These are phyloP conservation scores for Phyllosticta citrichinensis DNA, from an alignment of 2,329 filamentous ascomycete species.

Conservation along the genomic window DNA sequence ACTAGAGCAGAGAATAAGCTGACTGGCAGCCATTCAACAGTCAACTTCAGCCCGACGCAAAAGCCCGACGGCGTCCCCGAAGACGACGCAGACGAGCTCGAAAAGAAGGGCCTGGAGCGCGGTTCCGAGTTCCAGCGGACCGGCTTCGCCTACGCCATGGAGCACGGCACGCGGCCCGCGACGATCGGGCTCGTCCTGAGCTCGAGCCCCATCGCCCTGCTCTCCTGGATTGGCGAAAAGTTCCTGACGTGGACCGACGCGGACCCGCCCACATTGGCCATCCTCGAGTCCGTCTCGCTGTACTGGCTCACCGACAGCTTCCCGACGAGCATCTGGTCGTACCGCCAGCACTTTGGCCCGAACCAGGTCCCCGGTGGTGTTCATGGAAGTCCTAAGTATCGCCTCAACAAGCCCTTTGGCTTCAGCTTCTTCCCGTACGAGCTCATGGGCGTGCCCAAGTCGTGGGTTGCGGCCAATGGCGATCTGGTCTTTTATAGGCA, in stretches of 20 bases:
- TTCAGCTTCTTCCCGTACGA: slow-evolving; percentile 38
- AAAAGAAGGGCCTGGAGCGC: slow-evolving; percentile 14
- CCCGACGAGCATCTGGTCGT: slow-evolving; percentile 41
- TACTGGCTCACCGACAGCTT: slow-evolving; percentile 48
- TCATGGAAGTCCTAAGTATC: not conserved
- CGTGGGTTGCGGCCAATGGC: slow-evolving; percentile 26
- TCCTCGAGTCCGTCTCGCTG: slow-evolving; percentile 43
- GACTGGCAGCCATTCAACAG: not conserved
- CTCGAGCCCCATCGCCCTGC: slow-evolving; percentile 45
- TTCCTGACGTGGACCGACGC: slow-evolving; percentile 45
- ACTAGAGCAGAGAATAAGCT: not conserved
- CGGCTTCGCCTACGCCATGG: slow-evolving; percentile 41
- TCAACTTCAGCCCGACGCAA: slow-evolving; percentile 13
- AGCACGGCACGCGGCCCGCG: slow-evolving; percentile 45
- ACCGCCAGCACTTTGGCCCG: slow-evolving; percentile 26
- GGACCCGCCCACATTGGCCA: slow-evolving; percentile 29
- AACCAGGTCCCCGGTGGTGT: not conserved
- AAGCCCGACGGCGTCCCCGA: slow-evolving; percentile 16
- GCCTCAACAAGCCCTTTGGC: slow-evolving; percentile 30
- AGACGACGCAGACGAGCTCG: slow-evolving; percentile 13
- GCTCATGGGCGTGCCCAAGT: slow-evolving; percentile 27
- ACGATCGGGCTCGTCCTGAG: slow-evolving; percentile 48
- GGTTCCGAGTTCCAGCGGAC: slow-evolving; percentile 25
- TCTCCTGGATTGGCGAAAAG: slow-evolving; percentile 53
- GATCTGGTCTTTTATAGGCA: slow-evolving; percentile 29